Conservation (phyloP, 306 rosid species). For the Fagus crenata region DNA sequence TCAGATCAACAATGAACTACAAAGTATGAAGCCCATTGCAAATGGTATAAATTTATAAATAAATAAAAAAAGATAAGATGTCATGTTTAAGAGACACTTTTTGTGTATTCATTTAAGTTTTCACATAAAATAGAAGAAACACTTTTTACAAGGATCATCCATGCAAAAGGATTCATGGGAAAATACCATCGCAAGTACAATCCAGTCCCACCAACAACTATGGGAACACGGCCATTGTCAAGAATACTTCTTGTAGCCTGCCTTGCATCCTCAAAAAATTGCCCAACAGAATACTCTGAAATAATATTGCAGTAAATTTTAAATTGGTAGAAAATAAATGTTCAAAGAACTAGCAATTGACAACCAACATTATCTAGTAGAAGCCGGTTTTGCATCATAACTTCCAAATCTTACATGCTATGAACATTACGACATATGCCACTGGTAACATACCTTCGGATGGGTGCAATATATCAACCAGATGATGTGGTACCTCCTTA, state of each 20-base stretch:
- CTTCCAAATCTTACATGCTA: neutral
- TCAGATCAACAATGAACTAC: neutral
- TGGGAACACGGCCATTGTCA: slow-evolving; percentile 74
- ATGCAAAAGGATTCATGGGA: neutral
- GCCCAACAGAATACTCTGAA: slow-evolving; percentile 91
- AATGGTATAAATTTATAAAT: neutral
- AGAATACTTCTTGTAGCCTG: slow-evolving; percentile 69
- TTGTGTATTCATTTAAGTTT: neutral
- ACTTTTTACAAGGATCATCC: neutral
- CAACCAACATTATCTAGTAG: slow-evolving; percentile 22
- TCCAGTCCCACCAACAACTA: slow-evolving; percentile 95
- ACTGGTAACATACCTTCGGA: slow-evolving; percentile 64
- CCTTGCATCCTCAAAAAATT: slow-evolving; percentile 94
- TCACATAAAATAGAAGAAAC: neutral
- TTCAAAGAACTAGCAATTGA: slow-evolving; percentile 20
- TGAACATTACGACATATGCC: slow-evolving; percentile 25
- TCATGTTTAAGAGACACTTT: neutral
- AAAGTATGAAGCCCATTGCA: neutral
- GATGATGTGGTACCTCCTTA: slow-evolving; percentile 89
- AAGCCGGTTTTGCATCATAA: neutral
- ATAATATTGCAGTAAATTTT: slow-evolving; percentile 37
- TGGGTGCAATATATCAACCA: slow-evolving; percentile 72
- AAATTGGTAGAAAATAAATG: slow-evolving; percentile 23
- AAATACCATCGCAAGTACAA: slow-evolving; percentile 89
- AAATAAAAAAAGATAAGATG: neutral